These are phyloP conservation scores for Cutaneotrichosporon mucoides DNA, from an alignment of 1,284 basidiomycete species.

Conservation along the genomic window DNA sequence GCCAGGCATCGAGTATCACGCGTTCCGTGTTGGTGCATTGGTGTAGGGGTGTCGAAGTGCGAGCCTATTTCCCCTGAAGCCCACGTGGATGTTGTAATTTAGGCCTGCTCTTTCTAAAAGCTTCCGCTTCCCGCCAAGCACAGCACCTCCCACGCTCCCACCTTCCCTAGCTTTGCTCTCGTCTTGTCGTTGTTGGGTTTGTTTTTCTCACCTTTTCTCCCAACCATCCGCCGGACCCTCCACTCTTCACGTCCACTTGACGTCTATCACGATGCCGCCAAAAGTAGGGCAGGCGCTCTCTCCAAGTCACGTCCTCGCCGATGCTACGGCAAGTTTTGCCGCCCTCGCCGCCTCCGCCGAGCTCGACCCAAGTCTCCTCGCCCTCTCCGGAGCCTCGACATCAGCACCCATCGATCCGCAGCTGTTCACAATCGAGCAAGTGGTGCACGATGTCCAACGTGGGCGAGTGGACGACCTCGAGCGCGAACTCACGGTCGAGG, in stretches of 20 bases:
- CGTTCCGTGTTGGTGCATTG: no score
- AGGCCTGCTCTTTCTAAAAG: no score
- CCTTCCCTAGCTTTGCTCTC: background rate
- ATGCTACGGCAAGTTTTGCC: background rate
- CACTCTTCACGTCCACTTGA: conserved; percentile 1
- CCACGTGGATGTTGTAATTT: no score
- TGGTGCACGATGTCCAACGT: conserved; percentile 34
- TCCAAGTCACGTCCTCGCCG: background rate
- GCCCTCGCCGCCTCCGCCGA: background rate
- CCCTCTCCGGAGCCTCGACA: conserved; percentile 3
- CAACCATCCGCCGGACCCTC: conserved; percentile 1
- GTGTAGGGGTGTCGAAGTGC: no score
- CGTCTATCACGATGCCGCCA: background rate
- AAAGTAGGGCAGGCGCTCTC: background rate
- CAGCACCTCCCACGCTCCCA: no score
- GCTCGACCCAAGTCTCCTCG: conserved; percentile 15
- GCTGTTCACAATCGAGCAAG: conserved; percentile 34
- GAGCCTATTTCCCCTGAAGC: no score
- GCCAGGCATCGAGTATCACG: no score
- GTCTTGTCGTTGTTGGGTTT: conserved; percentile 54
- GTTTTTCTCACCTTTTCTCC: conserved; percentile 18
- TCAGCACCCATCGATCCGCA: conserved; percentile 30
- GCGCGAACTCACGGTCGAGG: background rate
- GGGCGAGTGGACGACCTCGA: conserved; percentile 20
- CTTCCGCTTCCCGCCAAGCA: no score